Base-by-base conservation (phyloP, 2,329 filamentous ascomycete genomes). In the Harringtonia aguacate region DNA sequence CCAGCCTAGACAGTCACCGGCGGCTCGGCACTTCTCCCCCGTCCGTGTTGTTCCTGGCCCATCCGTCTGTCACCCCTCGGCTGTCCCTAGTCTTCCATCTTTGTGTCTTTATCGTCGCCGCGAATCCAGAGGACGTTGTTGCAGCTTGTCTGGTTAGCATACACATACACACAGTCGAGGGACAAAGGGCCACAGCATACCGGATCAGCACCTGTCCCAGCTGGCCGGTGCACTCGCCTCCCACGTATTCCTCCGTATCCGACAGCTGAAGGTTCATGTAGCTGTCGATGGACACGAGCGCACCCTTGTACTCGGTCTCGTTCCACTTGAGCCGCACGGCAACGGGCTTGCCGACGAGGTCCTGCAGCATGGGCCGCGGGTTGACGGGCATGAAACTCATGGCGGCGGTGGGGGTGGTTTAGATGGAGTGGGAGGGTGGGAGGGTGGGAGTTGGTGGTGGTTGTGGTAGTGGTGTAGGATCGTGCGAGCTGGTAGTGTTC, bases 251-350 rank as follows among this genome's bases (percentile, higher is more conserved):
- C 67, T 95, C 86, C 41, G 90, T 89, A 56, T 84, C 82, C 53
- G 81, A 80, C 51, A 98, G 77, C 68, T 97, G 88, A 52, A 98
- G 81, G 70, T 98, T 98, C 90, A 98, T 97, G 72, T 98, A 98
- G 60, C 85, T 88, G 69, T 98, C 92, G 59, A 94, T 86, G 56
- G 84, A 90, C 59, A 61, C 85, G 50, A 98, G 78, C 53, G 79
- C 78, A 61, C 92, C 92, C 64, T 90, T 94, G 77, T 98, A 98
- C 65, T 98, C 92, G 48, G 87, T 92, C 66, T 95, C 83, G 56
- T 87, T 88, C 92, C 92, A 98, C 76, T 98, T 98, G 52, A 98
- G 77, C 56, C 89, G 86, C 51, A 98, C 84, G 51, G 89, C 73
- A 59, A 98, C 81, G 58, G 90, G 79, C 64, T 94, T 85, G 70